Evolutionary conservation across 1,284 basidiomycete genomes (phyloP), one percentile per base, ranked within the genome.

Genomic region (Leucoagaricus sp.): DNA sequence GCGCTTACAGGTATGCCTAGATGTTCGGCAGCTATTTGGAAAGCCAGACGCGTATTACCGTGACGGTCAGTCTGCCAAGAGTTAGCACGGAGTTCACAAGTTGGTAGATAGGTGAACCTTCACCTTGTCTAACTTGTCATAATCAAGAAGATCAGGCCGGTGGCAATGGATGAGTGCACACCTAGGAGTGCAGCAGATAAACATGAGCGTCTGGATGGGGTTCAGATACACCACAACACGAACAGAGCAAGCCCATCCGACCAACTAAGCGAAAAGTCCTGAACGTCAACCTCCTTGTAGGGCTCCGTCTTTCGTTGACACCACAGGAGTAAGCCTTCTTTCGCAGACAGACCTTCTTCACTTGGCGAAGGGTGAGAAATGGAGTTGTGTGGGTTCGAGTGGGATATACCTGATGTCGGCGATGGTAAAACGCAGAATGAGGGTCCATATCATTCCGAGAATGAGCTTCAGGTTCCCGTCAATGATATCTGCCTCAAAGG

Each of bases 371-470:
- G n/a, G 19, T 58, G 19, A 48, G 46, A 17, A 4, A 34, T 21
- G 57, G 59, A 25, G 34, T 52, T 34, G 51, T 29, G 34, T 55
- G 2, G 10, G 33, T 36, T 48, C 17, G 42, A 51, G 29, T 44
- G n/a, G 50, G 41, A 28, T 85, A 59, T 65, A 94, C 93, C 87
- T 96, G 76, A 99, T 98, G 67, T 96, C 95, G 15, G 96, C 95
- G 63, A 99, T 98, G 23, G 96, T 97, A 72, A 98, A 99, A 2
- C 95, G 88, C 31, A 97, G 82, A 68, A 99, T 96, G 38, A 99
- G 82, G 0, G 94, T 97, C 96, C 96, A 99, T 65, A 99, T 98
- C 93, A 98, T 96, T 33, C 96, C 96, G 15, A 99, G 83, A 53
- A 97, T 98, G 56, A 99, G 89, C 73, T 99, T 99, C 60, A 96